Evolutionary conservation across 75 land plant genomes (phyloP).

Genomic region (Larix kaempferi): DNA sequence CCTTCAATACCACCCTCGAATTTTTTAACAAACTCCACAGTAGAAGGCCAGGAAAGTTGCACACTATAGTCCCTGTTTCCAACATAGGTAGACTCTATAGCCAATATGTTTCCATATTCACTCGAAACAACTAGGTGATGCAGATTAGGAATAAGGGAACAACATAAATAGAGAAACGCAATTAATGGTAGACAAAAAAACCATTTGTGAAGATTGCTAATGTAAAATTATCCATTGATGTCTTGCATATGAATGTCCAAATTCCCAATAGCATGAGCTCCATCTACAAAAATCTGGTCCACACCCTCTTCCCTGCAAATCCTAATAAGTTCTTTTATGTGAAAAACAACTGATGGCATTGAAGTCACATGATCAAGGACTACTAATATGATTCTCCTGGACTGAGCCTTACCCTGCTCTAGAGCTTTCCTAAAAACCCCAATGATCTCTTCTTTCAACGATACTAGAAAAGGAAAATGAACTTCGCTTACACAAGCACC

Average conservation of each 20-base stretch:
- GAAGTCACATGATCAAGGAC: constrained; percentile 48
- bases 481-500: constrained; percentile 38
- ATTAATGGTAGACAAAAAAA: constrained; percentile 38
- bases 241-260: constrained; percentile 33
- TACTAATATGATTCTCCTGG: constrained; percentile 30
- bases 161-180: constrained; percentile 30
- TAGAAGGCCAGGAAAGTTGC: constrained; percentile 28
- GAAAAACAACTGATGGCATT: constrained; percentile 45
- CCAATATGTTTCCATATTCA: no score
- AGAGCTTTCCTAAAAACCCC: no score
- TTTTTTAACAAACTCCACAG: constrained; percentile 28
- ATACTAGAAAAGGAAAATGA: constrained; percentile 29
- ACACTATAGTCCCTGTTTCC: no score
- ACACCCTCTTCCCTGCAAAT: no score
- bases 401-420: no score
- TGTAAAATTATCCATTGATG: constrained; percentile 45
- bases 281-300: no score
- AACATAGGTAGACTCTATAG: constrained; percentile 36
- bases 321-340: constrained; percentile 28
- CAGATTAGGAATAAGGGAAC: no score
- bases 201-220: no score
- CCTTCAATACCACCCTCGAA: constrained; percentile 23
- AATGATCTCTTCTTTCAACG: no score
- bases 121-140: no score
- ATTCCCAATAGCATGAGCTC: no score